Percentiles rank a stretch among this genome's conserved stretches.
These are phyloP conservation scores for Claviceps cyperi DNA, from an alignment of 2,329 filamentous ascomycete species.

Conservation along the genomic window DNA sequence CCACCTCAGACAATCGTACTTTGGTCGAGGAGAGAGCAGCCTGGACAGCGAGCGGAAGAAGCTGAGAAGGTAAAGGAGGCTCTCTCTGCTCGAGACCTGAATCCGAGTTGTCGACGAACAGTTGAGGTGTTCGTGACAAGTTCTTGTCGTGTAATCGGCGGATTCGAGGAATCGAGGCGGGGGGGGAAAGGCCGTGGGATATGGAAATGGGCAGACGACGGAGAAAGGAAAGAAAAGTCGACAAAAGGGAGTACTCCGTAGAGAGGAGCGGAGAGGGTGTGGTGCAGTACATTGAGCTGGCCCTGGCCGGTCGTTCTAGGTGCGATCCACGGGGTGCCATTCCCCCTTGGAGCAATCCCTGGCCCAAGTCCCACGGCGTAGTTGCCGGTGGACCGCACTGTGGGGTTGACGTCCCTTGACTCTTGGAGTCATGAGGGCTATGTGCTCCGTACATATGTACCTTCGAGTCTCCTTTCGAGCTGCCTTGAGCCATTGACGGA, in stretches of 20 bases:
- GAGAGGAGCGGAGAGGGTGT: constrained; percentile 3
- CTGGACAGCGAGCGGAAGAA: constrained; percentile 14
- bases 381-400: too few relatives aligned
- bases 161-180: constrained; percentile 22
- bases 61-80: constrained; percentile 11
- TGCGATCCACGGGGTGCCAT: too few relatives aligned
- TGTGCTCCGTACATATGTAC: too few relatives aligned
- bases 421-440: too few relatives aligned
- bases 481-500: too few relatives aligned
- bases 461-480: too few relatives aligned
- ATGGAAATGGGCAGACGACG: constrained; percentile 6
- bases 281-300: too few relatives aligned
- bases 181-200: constrained; percentile 9
- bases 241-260: background rate
- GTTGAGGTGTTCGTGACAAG: constrained; percentile 16
- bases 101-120: constrained; percentile 13
- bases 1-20: constrained; percentile 2
- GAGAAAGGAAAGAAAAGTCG: constrained; percentile 1
- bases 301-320: too few relatives aligned
- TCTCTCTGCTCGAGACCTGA: constrained; percentile 17
- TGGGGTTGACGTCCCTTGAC: too few relatives aligned
- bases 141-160: constrained; percentile 20
- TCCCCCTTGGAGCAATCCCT: too few relatives aligned
- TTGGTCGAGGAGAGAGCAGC: constrained; percentile 9
- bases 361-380: too few relatives aligned